Evolutionary conservation across 2,329 filamentous ascomycete genomes (phyloP), one percentile per base, ranked within the genome.

Genomic region (Neofusicoccum sp.): DNA sequence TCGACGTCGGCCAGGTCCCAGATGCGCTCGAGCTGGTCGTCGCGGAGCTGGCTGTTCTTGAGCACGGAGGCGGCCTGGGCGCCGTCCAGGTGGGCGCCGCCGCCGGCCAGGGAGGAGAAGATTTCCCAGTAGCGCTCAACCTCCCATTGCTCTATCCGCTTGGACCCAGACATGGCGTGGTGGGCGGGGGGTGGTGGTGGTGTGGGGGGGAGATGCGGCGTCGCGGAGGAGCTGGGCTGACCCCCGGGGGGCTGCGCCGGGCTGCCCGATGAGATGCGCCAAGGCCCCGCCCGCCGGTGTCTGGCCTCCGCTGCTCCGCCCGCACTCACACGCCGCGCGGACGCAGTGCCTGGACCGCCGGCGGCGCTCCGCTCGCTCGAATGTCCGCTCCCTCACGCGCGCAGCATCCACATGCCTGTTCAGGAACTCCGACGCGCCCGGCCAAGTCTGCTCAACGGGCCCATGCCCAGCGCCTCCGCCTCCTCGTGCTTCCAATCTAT

Each of bases 1-100:
- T 99, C 95, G 63, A 99, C 91, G 74, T 99, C 95, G 62, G 95
- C 91, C 64, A 99, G 83, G 72, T 99, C 95, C 95, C 95, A 99
- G 64, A 99, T 91, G 69, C 88, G 86, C 79, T 98, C 95, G n/a
- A 99, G 87, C 79, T 99, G 93, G 71, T 88, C 86, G 74, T 90
- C 87, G 64, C 84, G 81, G 64, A 91, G 79, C 68, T 86, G 86
- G 65, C 84, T 88, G 80, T 90, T 90, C 76, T 89, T 88, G 70
- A 91, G 82, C 31, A 90, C 86, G 12, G 85, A 83, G 47, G 88
- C 88, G 34, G 88, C 88, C 73, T 90, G 87, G 59, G 80, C 79
- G 73, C 87, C 89, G 67, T 86, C 87, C 49, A 91, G 82, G 71
- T 86, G 85, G 58, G 82, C 80, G 41, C 84, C 82, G 71, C 86